A percentile compares a stretch with the other conserved stretches of the same genome.
These are phyloP conservation scores for Senna tora DNA, from an alignment of 306 rosid species.

Conservation along the genomic window DNA sequence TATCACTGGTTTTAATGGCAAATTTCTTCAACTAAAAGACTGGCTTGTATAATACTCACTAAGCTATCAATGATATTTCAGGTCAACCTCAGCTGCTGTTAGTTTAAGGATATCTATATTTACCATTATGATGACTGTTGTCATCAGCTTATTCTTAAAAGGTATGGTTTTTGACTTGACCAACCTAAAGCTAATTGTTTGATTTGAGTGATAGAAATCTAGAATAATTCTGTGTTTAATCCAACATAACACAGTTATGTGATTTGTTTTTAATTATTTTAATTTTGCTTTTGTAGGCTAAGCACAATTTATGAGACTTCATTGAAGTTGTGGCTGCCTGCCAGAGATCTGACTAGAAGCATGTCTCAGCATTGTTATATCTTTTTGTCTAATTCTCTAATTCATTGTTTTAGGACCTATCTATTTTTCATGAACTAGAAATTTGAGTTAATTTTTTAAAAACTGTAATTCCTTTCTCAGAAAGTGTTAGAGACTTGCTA, in stretches of 20 bases:
- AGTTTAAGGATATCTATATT: conserved; percentile 46
- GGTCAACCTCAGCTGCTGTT: conserved; percentile 76
- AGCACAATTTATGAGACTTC: not conserved
- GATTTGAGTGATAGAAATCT: not conserved
- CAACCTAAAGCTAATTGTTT: conserved; percentile 19
- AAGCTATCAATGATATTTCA: conserved; percentile 38
- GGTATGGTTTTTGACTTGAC: conserved; percentile 48
- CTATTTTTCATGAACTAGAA: not conserved
- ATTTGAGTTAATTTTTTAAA: not conserved
- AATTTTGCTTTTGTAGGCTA: not conserved
- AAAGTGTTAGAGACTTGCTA: too few species aligned
- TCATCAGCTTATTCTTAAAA: conserved; percentile 47
- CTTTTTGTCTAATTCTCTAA: not conserved
- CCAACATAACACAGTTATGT: not conserved
- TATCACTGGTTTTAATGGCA: not conserved
- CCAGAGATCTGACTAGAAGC: not conserved
- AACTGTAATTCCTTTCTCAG: too few species aligned
- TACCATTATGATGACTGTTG: conserved; percentile 45
- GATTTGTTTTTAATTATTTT: not conserved
- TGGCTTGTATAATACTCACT: conserved; percentile 22
- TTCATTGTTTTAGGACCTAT: not conserved
- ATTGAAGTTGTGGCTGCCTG: not conserved
- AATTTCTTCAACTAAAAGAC: not conserved
- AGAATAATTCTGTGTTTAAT: conserved; percentile 16
- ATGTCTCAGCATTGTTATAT: not conserved